Conservation (phyloP, 2,329 filamentous ascomycete species). For the Trichoderma aggressivum region DNA sequence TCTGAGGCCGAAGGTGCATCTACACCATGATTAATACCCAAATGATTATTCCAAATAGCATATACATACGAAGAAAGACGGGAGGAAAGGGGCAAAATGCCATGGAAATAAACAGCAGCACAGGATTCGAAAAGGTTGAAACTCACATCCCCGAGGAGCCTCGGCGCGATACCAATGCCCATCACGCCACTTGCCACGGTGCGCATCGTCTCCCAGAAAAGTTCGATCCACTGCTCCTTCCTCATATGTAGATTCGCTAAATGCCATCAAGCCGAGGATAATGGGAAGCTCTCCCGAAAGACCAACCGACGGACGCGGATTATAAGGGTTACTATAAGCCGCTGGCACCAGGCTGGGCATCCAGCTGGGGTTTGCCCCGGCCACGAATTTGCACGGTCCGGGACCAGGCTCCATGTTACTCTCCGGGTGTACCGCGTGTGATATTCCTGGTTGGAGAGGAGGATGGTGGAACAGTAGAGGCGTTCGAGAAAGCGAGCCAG, state of each 20-base stretch:
- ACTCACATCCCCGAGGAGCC: conserved; percentile 30
- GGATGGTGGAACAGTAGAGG: conserved; percentile 15
- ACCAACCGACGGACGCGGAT: conserved; percentile 27
- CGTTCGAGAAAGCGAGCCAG: neutral
- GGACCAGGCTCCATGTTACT: conserved; percentile 20
- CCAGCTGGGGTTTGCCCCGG: conserved; percentile 35
- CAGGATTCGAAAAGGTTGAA: neutral
- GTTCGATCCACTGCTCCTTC: conserved; percentile 11
- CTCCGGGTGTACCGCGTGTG: conserved; percentile 26
- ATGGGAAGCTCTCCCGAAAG: conserved; percentile 39
- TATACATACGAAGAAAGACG: neutral
- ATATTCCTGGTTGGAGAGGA: conserved; percentile 25
- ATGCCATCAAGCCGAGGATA: conserved; percentile 41
- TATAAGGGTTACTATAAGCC: conserved; percentile 27
- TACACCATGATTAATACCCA: neutral
- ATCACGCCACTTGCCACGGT: conserved; percentile 26
- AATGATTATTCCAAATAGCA: too few relatives aligned
- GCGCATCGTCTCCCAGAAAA: conserved; percentile 23
- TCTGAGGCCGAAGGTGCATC: neutral
- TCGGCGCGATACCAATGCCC: conserved; percentile 25
- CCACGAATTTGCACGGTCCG: conserved; percentile 29
- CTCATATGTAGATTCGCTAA: conserved; percentile 22
- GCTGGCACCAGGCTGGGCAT: conserved; percentile 37
- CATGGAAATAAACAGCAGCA: neutral
- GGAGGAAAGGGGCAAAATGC: rapidly evolving